Evolutionary conservation across 2,329 filamentous ascomycete species (phyloP).

Genomic region (Aspergillaceae sp.): DNA sequence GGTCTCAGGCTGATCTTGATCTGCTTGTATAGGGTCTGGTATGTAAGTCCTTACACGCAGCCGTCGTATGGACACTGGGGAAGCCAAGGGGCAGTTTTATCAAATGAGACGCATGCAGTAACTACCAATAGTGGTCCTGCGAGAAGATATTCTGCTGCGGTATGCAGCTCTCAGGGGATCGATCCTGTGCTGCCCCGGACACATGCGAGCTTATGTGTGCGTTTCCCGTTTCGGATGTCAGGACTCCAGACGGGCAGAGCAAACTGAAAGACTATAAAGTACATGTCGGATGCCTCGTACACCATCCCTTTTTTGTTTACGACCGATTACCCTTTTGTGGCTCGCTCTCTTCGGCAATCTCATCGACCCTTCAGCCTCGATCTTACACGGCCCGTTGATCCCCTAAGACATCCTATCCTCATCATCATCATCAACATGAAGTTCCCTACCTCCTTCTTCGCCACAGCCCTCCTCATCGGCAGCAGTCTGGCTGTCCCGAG

Average conservation of each 20-base stretch:
- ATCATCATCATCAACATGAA: constrained; percentile 19
- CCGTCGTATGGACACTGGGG: too few species aligned
- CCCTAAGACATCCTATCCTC: neutral
- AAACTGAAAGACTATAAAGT: neutral
- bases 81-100: too few species aligned
- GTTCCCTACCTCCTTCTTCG: constrained; percentile 13
- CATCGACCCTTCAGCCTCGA: too few species aligned
- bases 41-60: too few species aligned
- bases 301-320: neutral
- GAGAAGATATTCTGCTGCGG: neutral
- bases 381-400: neutral
- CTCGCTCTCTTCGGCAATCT: too few species aligned
- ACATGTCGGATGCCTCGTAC: neutral
- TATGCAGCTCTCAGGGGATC: neutral
- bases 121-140: neutral
- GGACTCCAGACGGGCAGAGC: too few species aligned
- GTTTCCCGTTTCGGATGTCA: neutral
- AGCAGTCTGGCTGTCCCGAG: constrained; percentile 21
- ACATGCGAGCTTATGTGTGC: too few species aligned
- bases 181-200: neutral
- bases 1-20: too few species aligned
- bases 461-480: constrained; percentile 15
- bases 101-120: neutral
- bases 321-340: neutral
- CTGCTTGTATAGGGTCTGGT: too few species aligned